A percentile compares a stretch with the other conserved stretches of the same genome.
Evolutionary conservation across 176 grass and related monocot species (phyloP).

Genomic region (Guadua angustifolia): DNA sequence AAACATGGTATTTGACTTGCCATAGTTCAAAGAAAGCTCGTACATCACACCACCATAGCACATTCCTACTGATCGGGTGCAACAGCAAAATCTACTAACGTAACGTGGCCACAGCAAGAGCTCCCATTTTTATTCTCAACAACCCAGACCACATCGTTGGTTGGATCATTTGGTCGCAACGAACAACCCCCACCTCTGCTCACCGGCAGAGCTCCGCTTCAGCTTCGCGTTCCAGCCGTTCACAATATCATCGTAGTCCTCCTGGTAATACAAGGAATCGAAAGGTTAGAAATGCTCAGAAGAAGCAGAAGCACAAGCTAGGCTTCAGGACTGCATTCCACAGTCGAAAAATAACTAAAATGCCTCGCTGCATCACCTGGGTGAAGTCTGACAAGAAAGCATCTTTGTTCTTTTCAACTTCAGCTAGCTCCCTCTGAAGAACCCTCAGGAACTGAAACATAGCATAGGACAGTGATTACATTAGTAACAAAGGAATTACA

Average conservation of each 20-base stretch:
- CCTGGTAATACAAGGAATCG: slow-evolving; percentile 49
- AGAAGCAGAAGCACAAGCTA: slow-evolving; percentile 12
- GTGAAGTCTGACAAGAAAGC: slow-evolving; percentile 76
- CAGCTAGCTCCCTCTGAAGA: slow-evolving; percentile 73
- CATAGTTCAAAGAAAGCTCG: background rate
- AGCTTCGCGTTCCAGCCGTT: slow-evolving; percentile 95
- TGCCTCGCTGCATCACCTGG: slow-evolving; percentile 50
- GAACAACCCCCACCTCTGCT: slow-evolving; percentile 94
- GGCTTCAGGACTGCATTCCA: background rate
- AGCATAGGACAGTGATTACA: background rate
- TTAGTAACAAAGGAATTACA: background rate
- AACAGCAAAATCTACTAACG: background rate
- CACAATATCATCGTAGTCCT: slow-evolving; percentile 85
- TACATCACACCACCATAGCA: background rate
- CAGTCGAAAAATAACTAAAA: background rate
- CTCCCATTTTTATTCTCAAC: slow-evolving; percentile 37
- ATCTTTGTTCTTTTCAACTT: slow-evolving; percentile 77
- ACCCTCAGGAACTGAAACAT: slow-evolving; percentile 68
- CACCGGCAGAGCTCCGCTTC: slow-evolving; percentile 75
- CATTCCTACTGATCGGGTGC: slow-evolving; percentile 10
- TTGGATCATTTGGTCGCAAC: slow-evolving; percentile 72
- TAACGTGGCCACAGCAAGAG: background rate
- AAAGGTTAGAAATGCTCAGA: slow-evolving; percentile 16
- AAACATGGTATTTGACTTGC: background rate
- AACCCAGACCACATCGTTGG: slow-evolving; percentile 3